Evolutionary conservation across 2,329 filamentous ascomycete species (phyloP).

Genomic region (Aureobasidium sp.): DNA sequence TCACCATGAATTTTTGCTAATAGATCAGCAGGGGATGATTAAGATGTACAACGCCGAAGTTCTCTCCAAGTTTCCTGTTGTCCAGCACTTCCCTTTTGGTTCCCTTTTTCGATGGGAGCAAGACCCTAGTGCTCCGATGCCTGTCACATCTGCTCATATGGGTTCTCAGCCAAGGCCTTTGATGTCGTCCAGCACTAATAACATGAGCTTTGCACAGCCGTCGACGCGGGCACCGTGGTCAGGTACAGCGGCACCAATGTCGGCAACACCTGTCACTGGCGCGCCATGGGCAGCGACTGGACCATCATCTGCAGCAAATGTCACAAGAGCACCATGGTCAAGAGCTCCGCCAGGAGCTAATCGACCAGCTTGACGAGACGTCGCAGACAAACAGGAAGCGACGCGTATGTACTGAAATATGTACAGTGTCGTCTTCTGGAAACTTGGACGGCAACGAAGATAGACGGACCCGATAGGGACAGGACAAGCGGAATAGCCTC

Average conservation of each 20-base stretch:
- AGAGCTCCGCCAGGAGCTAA: background rate
- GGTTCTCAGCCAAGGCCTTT: slow-evolving; percentile 25
- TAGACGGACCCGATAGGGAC: background rate
- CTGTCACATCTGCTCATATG: slow-evolving; percentile 22
- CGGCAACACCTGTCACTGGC: slow-evolving; percentile 16
- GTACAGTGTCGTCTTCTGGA: background rate
- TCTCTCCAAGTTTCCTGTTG: slow-evolving; percentile 90
- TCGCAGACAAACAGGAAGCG: background rate
- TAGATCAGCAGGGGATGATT: slow-evolving; percentile 68
- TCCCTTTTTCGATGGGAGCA: slow-evolving; percentile 43
- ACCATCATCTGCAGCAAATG: slow-evolving; percentile 3
- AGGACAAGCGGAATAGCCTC: background rate
- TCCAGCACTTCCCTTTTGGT: slow-evolving; percentile 72
- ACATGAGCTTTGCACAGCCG: slow-evolving; percentile 7
- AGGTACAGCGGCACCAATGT: slow-evolving; percentile 10
- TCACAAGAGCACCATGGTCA: slow-evolving; percentile 9
- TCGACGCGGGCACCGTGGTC: slow-evolving; percentile 24
- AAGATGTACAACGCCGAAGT: slow-evolving; percentile 99
- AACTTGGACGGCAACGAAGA: background rate
- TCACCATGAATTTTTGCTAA: background rate
- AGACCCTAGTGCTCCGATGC: slow-evolving; percentile 34
- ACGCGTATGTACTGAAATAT: background rate
- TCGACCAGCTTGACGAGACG: background rate
- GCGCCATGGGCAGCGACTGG: slow-evolving; percentile 21
- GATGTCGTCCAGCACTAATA: background rate